phyloP scores from a whole-genome alignment of 2,329 filamentous ascomycete genomes.

The Fusarium sp. region DNA sequence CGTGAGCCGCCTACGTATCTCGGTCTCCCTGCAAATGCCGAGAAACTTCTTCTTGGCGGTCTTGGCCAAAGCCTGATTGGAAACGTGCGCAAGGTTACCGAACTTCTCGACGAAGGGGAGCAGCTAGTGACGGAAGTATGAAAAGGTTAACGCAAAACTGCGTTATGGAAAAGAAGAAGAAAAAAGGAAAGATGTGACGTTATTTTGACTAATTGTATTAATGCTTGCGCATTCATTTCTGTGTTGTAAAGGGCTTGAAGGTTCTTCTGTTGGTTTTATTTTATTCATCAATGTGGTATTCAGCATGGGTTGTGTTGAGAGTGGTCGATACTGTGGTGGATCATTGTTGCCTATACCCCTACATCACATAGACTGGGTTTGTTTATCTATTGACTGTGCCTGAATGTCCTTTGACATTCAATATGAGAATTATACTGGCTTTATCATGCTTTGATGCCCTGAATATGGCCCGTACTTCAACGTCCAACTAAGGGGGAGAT shows the following conservation, averaged over 20 bases:
- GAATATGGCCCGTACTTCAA: background rate
- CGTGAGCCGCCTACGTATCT: slow-evolving; percentile 96
- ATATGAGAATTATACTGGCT: slow-evolving; percentile 5
- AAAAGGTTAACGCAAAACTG: background rate
- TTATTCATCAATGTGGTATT: slow-evolving; percentile 30
- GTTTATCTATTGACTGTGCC: slow-evolving; percentile 14
- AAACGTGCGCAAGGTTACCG: slow-evolving; percentile 86
- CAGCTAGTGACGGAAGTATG: slow-evolving; percentile 80
- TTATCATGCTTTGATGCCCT: background rate
- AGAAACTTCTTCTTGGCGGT: slow-evolving; percentile 92
- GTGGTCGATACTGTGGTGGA: slow-evolving; percentile 15
- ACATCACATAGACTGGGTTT: slow-evolving; percentile 30
- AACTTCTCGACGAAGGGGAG: slow-evolving; percentile 93
- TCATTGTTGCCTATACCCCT: slow-evolving; percentile 43
- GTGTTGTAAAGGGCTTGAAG: slow-evolving; percentile 10
- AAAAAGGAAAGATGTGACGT: background rate
- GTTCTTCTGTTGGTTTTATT: slow-evolving; percentile 2
- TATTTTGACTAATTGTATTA: background rate
- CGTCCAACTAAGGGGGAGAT: background rate
- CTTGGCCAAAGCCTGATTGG: slow-evolving; percentile 87
- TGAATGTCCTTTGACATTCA: background rate
- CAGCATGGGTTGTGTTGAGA: slow-evolving; percentile 25
- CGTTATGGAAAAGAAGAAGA: background rate
- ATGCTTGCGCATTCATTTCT: slow-evolving; percentile 7
- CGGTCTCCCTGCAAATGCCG: slow-evolving; percentile 92